These are phyloP conservation scores for Phytophthora pisi DNA, from an alignment of 352 stramenopile genomes.

Conservation along the genomic window DNA sequence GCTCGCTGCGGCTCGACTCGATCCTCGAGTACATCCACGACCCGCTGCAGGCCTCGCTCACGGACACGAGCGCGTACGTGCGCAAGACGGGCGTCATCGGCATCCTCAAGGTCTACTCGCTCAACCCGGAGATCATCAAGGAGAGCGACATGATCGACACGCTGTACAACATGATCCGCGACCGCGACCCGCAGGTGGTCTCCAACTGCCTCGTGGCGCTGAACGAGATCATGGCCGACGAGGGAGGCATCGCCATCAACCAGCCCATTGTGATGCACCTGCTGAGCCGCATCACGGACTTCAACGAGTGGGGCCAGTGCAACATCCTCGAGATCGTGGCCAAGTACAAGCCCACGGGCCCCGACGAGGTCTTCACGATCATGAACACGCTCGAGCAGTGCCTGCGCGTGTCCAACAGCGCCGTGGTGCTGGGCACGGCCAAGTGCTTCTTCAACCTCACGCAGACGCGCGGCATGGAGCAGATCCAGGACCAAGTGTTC, in stretches of 20 bases:
- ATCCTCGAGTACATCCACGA: constrained; percentile 99
- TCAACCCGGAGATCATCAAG: constrained; percentile 92
- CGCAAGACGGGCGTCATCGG: constrained; percentile 99
- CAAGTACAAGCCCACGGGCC: constrained; percentile 93
- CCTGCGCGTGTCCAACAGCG: constrained; percentile 95
- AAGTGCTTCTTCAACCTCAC: constrained; percentile 98
- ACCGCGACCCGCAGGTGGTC: constrained; percentile 97
- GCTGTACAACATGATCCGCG: constrained; percentile 98
- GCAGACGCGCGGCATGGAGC: constrained; percentile 80
- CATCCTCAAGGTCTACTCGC: constrained; percentile 97
- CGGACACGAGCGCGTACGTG: constrained; percentile 97
- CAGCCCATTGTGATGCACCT: constrained; percentile 97
- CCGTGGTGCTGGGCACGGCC: constrained; percentile 96
- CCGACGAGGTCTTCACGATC: constrained; percentile 98
- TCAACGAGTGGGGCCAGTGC: constrained; percentile 99
- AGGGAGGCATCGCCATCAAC: constrained; percentile 98
- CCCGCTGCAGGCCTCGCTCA: constrained; percentile 91
- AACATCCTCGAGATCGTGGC: constrained; percentile 95
- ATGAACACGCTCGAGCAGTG: constrained; percentile 98
- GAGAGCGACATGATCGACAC: constrained; percentile 97
- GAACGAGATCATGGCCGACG: constrained; percentile 97
- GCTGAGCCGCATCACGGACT: constrained; percentile 97
- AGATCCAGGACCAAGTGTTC: constrained; percentile 90
- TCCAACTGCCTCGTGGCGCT: constrained; percentile 97
- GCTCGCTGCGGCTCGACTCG: constrained; percentile 95